Base-by-base conservation (phyloP, 106 monocot genomes). In the Apostasia shenzhenica region DNA sequence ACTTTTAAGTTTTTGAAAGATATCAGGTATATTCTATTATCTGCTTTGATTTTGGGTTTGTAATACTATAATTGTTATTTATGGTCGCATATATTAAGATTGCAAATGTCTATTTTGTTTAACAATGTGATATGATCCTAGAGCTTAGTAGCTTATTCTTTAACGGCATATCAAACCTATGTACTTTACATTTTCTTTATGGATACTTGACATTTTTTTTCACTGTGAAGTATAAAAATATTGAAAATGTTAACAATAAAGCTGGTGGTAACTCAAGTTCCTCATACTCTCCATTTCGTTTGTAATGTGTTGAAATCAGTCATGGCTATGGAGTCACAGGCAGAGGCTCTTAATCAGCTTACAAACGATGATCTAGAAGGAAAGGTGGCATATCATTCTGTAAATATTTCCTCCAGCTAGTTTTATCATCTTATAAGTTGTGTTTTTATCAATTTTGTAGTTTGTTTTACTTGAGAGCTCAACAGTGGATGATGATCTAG, bases 251-350 rank as follows among this genome's bases (percentile, higher is more conserved):
- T 26, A 26, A 26, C 26, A 26, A 26, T 11, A 62, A 44, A 45
- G 1, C 62, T 45, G 14, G 3, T 42, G 45, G 38, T 70, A 58
- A 3, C 41, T 54, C 37, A 45, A 39, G 14, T 49, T 37, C 0
- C 44, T 26, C 26, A 26, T 26, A 26, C 26, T 26, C 26, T 26
- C 26, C 26, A 26, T 41, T 57, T 41, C 59, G 39, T 49, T 45
- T 49, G 57, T 41, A 11, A 45, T 67, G 45, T 26, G n/a, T 80
- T 64, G 57, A 66, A 74, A 61, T 71, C 68, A 97, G 97, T 97
- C 73, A 82, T 92, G 92, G 77, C 89, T 55, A 89, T 97, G 97
- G 97, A 97, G 77, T 92, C 97, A 13, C 92, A 97, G 81, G 90
- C 94, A 39, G 94, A 94, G 52, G 90, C 97, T 57, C 80, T 97